Base-by-base conservation (phyloP, 306 rosid genomes). In the Vigna angularis region DNA sequence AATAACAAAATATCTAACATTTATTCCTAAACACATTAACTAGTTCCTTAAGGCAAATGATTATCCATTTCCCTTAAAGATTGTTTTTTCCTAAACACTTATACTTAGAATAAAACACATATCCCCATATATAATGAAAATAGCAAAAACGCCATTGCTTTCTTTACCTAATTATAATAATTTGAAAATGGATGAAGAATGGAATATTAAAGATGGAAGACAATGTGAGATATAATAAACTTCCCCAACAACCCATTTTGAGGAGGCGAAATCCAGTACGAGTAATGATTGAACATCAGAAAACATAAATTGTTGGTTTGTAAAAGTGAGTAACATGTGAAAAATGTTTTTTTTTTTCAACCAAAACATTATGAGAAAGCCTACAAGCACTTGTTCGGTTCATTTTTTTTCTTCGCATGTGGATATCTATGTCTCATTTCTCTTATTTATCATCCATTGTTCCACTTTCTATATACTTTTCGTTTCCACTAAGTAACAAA, bases 301-400 rank as follows among this genome's bases (percentile, higher is more conserved):
- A 78, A 78, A 58, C 36, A 6, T 26, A 17, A 15, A 52, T 42
- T 42, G 9, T 66, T 49, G 57, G 14, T 38, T 14, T 5, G 15
- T n/a, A 66, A 66, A 42, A 66, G 18, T 77, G 34, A 26, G 59
- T 26, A 38, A 9, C 66, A 42, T 42, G 81, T 64, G 74, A 66
- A 76, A 75, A 24, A 8, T 65, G 28, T 65, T 49, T 15, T 14
- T 22, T 22, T 14, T 30, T 8, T 64, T 76, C 66, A 66, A 66
- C 22, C 18, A 53, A 20, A 64, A 14, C 34, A 66, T 65, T 5
- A 51, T 75, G 20, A 2, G 8, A 30, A 66, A 52, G 7, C 8
- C n/a, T 5, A 42, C 24, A 49, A 67, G 71, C 67, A 80, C 61
- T 73, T 53, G 74, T 64, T 61, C 36, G 74, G 74, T 72, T 53